These are phyloP conservation scores for Kodamaea alishanica DNA, from an alignment of 1,139 yeast species.

Conservation along the genomic window DNA sequence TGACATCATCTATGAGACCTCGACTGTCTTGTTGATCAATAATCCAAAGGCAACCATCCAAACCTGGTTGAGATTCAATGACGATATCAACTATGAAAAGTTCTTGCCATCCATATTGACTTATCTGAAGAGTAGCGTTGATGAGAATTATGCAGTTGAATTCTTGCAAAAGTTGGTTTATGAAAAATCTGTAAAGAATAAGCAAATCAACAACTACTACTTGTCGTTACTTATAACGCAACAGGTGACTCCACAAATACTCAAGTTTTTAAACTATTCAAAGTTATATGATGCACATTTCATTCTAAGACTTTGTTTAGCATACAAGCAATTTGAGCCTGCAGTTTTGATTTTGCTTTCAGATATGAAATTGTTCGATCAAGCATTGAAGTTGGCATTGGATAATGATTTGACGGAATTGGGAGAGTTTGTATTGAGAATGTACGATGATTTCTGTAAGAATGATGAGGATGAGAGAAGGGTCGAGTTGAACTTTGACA, in stretches of 20 bases:
- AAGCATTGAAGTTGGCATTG: conserved; percentile 75
- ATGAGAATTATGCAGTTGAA: conserved; percentile 60
- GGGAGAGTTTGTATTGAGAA: conserved; percentile 41
- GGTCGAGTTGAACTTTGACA: conserved; percentile 4
- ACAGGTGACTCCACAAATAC: conserved; percentile 25
- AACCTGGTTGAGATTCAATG: conserved; percentile 67
- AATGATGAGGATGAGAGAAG: conserved; percentile 11
- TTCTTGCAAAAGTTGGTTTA: conserved; percentile 61
- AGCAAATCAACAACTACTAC: conserved; percentile 65
- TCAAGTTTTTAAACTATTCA: conserved; percentile 26
- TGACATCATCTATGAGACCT: conserved; percentile 56
- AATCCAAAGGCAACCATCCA: conserved; percentile 69
- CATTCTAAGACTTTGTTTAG: conserved; percentile 68
- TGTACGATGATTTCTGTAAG: conserved; percentile 27
- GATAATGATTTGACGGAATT: conserved; percentile 57
- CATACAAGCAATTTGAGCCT: conserved; percentile 53
- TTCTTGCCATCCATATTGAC: conserved; percentile 74
- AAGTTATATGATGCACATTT: conserved; percentile 62
- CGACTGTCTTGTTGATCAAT: conserved; percentile 66
- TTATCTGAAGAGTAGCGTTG: conserved; percentile 50
- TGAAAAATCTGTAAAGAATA: conserved; percentile 45
- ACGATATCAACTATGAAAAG: conserved; percentile 47
- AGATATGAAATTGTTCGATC: conserved; percentile 65
- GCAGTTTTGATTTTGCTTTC: conserved; percentile 70
- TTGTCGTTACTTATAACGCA: conserved; percentile 65